A percentile compares a stretch with the other conserved stretches of the same genome.
These are phyloP conservation scores for Herpotrichia juniperi DNA, from an alignment of 2,329 filamentous ascomycete species.

Conservation along the genomic window DNA sequence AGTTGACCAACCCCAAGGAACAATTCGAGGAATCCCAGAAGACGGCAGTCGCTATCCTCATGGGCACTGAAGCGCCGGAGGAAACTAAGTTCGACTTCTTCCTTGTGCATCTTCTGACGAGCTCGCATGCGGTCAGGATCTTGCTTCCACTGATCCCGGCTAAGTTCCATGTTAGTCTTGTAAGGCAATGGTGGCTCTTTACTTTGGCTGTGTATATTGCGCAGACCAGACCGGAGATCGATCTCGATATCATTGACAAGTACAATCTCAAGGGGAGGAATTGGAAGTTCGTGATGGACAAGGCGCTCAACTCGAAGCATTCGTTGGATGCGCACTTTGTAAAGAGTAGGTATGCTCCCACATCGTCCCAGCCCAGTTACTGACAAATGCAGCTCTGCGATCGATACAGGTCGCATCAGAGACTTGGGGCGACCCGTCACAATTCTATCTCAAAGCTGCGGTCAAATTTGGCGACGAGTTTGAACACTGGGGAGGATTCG, in stretches of 20 bases:
- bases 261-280: slow-evolving; percentile 67
- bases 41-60: slow-evolving; percentile 64
- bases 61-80: slow-evolving; percentile 51
- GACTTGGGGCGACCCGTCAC: slow-evolving; percentile 75
- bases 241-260: slow-evolving; percentile 66
- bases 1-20: slow-evolving; percentile 67
- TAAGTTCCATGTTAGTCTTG: slow-evolving; percentile 73
- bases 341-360: slow-evolving; percentile 65
- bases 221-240: slow-evolving; percentile 74
- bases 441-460: slow-evolving; percentile 70
- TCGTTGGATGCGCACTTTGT: slow-evolving; percentile 82
- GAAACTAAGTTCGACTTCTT: slow-evolving; percentile 76
- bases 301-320: slow-evolving; percentile 71
- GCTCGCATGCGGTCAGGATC: slow-evolving; percentile 86
- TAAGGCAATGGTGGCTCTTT: slow-evolving; percentile 91
- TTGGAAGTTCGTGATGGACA: slow-evolving; percentile 78
- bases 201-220: slow-evolving; percentile 78
- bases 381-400: slow-evolving; percentile 62
- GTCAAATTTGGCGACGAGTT: slow-evolving; percentile 77
- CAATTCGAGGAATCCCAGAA: slow-evolving; percentile 76
- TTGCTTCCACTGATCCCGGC: slow-evolving; percentile 78
- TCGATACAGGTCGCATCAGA: slow-evolving; percentile 75
- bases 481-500: slow-evolving; percentile 67
- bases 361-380: not conserved
- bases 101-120: slow-evolving; percentile 79